Percentiles rank a stretch among this genome's conserved stretches.
Evolutionary conservation across 495 filamentous ascomycete species (phyloP).

Genomic region (Collariella sp.): DNA sequence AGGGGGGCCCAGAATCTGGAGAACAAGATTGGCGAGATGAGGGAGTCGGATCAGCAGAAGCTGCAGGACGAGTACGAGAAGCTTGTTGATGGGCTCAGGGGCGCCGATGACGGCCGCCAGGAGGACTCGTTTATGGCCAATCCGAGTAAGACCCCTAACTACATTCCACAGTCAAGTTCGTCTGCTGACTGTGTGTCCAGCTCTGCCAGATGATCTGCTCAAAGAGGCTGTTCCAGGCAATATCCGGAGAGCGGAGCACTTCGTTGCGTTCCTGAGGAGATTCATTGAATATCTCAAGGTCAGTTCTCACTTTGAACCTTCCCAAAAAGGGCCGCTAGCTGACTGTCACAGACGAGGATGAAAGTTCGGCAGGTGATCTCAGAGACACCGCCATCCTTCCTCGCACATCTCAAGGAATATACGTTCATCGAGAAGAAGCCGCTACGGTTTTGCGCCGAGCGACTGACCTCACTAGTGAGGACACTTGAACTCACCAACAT

Average conservation of each 20-base stretch:
- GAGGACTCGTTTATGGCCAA: constrained; percentile 98
- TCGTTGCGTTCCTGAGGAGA: constrained; percentile 85
- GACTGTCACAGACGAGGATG: constrained; percentile 67
- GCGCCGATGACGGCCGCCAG: constrained; percentile 76
- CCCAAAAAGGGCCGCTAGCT: background rate
- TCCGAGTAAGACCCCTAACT: constrained; percentile 43
- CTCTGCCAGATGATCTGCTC: constrained; percentile 68
- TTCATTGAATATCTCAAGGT: constrained; percentile 96
- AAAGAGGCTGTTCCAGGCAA: constrained; percentile 96
- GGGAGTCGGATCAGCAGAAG: constrained; percentile 81
- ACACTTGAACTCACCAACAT: constrained; percentile 96
- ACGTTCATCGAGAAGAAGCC: constrained; percentile 98
- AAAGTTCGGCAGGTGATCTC: constrained; percentile 95
- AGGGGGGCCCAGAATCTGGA: constrained; percentile 86
- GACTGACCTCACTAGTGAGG: constrained; percentile 86
- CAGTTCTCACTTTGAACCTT: background rate
- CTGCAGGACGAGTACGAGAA: constrained; percentile 93
- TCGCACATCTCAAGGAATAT: constrained; percentile 85
- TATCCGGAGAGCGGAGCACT: constrained; percentile 93
- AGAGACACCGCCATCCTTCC: constrained; percentile 89
- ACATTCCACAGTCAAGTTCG: background rate
- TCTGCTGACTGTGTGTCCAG: constrained; percentile 22
- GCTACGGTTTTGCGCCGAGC: constrained; percentile 88
- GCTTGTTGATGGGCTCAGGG: constrained; percentile 84
- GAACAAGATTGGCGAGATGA: constrained; percentile 84